phyloP scores from a whole-genome alignment of 2,329 filamentous ascomycete species.

The Lecanosticta acicola region DNA sequence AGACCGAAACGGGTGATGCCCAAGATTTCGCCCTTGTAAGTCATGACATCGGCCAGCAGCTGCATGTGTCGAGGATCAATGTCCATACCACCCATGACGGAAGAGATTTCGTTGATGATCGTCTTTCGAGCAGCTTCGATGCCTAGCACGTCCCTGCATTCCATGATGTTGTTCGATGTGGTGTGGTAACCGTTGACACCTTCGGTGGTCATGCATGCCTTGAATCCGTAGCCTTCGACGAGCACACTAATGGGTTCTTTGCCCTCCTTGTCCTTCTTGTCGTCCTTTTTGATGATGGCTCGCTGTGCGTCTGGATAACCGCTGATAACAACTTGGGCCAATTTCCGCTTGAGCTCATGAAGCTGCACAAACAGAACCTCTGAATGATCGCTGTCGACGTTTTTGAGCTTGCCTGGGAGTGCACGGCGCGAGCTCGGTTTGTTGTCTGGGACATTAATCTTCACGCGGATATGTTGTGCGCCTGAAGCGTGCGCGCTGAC shows the following conservation, averaged over 20 bases:
- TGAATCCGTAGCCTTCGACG: constrained; percentile 91
- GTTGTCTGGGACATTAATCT: constrained; percentile 51
- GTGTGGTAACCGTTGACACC: constrained; percentile 75
- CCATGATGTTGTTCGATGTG: constrained; percentile 82
- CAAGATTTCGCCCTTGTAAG: constrained; percentile 93
- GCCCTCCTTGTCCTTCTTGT: constrained; percentile 61
- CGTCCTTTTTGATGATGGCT: constrained; percentile 81
- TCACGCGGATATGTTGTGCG: constrained; percentile 58
- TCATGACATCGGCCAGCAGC: constrained; percentile 95
- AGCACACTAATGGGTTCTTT: constrained; percentile 51
- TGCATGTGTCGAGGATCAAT: constrained; percentile 99
- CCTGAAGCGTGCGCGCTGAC: constrained; percentile 26
- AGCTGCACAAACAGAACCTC: constrained; percentile 69
- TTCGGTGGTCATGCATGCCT: constrained; percentile 85
- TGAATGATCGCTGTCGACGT: constrained; percentile 42
- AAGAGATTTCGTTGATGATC: constrained; percentile 80
- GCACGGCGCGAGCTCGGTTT: constrained; percentile 29
- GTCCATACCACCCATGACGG: constrained; percentile 88
- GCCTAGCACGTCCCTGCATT: constrained; percentile 77
- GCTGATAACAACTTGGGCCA: constrained; percentile 80
- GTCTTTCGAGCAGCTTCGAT: constrained; percentile 90
- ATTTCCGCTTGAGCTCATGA: constrained; percentile 74
- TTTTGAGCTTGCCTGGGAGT: constrained; percentile 35
- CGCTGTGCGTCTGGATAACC: constrained; percentile 81
- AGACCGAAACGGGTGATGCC: constrained; percentile 95